Evolutionary conservation across 805 yeast genomes (phyloP).

Genomic region (Kodamaea leandrae): DNA sequence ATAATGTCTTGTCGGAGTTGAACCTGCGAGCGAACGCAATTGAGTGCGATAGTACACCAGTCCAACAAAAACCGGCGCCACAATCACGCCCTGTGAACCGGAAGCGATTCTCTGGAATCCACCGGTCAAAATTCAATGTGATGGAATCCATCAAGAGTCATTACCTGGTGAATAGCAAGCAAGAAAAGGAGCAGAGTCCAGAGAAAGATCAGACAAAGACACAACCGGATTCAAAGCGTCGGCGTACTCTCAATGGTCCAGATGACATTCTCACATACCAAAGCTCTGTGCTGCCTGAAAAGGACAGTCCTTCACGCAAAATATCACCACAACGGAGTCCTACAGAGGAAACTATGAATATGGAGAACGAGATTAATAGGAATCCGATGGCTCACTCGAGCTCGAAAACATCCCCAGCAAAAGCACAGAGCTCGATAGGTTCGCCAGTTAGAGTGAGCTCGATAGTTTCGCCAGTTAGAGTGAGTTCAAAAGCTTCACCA

Average conservation of each 20-base stretch:
- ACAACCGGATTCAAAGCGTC: slow-evolving; percentile 22
- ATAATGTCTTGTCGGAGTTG: slow-evolving; percentile 45
- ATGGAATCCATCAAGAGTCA: slow-evolving; percentile 28
- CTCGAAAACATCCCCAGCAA: neutral
- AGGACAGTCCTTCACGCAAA: neutral
- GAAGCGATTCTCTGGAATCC: slow-evolving; percentile 33
- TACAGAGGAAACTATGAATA: neutral
- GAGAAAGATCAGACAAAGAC: too few relatives aligned
- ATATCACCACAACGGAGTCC: slow-evolving; percentile 1
- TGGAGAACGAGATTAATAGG: neutral
- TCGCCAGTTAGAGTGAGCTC: neutral
- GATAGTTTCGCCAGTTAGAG: too few relatives aligned
- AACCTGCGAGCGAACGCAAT: slow-evolving; percentile 41
- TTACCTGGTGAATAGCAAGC: slow-evolving; percentile 18
- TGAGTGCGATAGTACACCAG: slow-evolving; percentile 18
- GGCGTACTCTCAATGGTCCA: slow-evolving; percentile 42
- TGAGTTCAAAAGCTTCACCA: neutral
- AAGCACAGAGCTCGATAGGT: neutral
- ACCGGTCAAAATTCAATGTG: slow-evolving; percentile 30
- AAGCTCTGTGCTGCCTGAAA: slow-evolving; percentile 1
- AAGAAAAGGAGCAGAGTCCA: neutral
- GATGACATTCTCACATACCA: slow-evolving; percentile 26
- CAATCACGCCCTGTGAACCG: slow-evolving; percentile 1
- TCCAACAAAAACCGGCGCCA: slow-evolving; percentile 2
- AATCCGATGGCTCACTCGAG: too few relatives aligned